Base-by-base conservation (phyloP, 352 stramenopile species). In the Pythium phragmitis region DNA sequence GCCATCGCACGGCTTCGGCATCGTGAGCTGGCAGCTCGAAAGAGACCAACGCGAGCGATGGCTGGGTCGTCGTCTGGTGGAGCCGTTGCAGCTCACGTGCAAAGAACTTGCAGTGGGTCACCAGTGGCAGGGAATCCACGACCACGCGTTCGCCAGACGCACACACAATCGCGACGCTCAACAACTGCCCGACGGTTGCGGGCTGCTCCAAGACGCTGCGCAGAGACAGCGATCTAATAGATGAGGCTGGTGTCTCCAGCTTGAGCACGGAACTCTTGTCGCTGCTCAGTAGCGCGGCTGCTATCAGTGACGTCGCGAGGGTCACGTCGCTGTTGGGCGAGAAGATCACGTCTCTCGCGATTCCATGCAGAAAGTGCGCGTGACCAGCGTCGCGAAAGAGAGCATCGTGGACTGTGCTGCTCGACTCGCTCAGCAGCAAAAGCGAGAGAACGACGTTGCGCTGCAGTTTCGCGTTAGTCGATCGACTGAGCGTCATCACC, bases 371-470 rank as follows among this genome's bases (percentile, higher is more conserved):
- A 19, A 77, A 72, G 16, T 74, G 47, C 5, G 74, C 51, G 11
- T 28, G 63, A 56, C 23, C 60, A 53, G 48, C n/a, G 66, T 56
- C 21, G 3, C 37, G 21, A 8, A 48, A 52, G 2, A 69, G 37
- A 17, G 63, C 58, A 8, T 67, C 57, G 28, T 60, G 63, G 33
- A 76, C 70, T 16, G 39, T 43, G 37, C 23, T 28, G 11, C 66
- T 78, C 7, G 60, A 64, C 28, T 77, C 68, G 3, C 60, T 65
- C n/a, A 85, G 52, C 7, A 85, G 65, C 21, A 79, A 61, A 43
- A 85, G 52, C 3, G 72, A 72, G 11, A 85, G 56, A 17, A 83
- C 21, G 16, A 82, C 63, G 39, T 85, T 82, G 23, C 73, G 73
- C 36, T 80, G 74, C 19, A 85, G 62, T 16, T 72, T 47, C 3